Evolutionary conservation across 2,329 filamentous ascomycete genomes (phyloP).

Genomic region (Aspergillus japonicus): DNA sequence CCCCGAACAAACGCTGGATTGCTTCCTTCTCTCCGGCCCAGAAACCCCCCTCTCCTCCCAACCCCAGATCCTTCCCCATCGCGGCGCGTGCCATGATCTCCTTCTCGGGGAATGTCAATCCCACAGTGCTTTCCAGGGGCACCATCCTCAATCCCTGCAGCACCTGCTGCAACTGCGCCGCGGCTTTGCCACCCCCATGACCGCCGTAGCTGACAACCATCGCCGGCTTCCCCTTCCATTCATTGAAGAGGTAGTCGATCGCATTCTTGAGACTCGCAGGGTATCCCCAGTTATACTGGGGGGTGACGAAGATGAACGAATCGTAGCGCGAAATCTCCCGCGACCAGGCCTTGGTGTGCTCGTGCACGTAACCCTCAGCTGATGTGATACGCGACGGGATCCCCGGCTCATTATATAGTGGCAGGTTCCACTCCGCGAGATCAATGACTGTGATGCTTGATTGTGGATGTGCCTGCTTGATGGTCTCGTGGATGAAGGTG

Average conservation of each 20-base stretch:
- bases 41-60: slow-evolving; percentile 6
- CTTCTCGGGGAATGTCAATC: slow-evolving; percentile 29
- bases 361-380: slow-evolving; percentile 34
- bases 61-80: slow-evolving; percentile 26
- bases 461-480: slow-evolving; percentile 4
- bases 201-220: slow-evolving; percentile 57
- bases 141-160: slow-evolving; percentile 38
- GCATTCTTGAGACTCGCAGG: slow-evolving; percentile 60
- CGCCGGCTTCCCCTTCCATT: slow-evolving; percentile 58
- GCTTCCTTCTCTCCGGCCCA: slow-evolving; percentile 11
- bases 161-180: slow-evolving; percentile 36
- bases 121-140: slow-evolving; percentile 29
- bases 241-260: slow-evolving; percentile 60
- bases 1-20: slow-evolving; percentile 1
- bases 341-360: slow-evolving; percentile 41
- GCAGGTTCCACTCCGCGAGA: slow-evolving; percentile 25
- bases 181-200: slow-evolving; percentile 40
- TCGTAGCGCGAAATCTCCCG: slow-evolving; percentile 32
- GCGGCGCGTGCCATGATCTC: slow-evolving; percentile 21
- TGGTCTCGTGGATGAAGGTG: slow-evolving; percentile 23
- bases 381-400: slow-evolving; percentile 38
- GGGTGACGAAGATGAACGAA: slow-evolving; percentile 45
- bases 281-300: slow-evolving; percentile 57
- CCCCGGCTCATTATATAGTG: slow-evolving; percentile 40
- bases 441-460: slow-evolving; percentile 9